These are phyloP conservation scores for Hypsizygus ulmarius DNA, from an alignment of 1,284 basidiomycete species.

Conservation along the genomic window DNA sequence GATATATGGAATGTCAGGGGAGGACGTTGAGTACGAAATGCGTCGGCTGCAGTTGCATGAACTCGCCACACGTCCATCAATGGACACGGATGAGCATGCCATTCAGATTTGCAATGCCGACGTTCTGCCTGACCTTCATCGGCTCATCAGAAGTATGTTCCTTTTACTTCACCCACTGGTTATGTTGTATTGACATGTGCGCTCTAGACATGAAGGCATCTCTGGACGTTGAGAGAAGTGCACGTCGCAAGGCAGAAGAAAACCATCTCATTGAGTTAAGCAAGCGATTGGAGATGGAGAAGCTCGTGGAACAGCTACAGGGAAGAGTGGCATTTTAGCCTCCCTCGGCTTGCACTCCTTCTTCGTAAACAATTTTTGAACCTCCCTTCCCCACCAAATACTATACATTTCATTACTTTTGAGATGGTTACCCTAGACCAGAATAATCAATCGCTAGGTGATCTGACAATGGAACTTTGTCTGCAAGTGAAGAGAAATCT, in stretches of 20 bases:
- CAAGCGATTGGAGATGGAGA: slow-evolving; percentile 15
- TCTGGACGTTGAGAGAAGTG: slow-evolving; percentile 15
- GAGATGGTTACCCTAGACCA: no score
- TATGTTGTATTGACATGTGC: neutral
- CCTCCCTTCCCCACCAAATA: no score
- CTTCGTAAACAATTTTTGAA: no score
- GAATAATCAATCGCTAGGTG: no score
- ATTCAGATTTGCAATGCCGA: neutral
- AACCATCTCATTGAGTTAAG: slow-evolving; percentile 14
- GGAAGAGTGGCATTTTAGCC: neutral
- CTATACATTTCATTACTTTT: no score
- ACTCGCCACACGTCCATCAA: no score
- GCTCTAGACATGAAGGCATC: slow-evolving; percentile 12
- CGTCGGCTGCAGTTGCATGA: neutral
- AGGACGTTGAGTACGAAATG: neutral
- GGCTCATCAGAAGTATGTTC: slow-evolving; percentile 9
- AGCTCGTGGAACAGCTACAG: slow-evolving; percentile 8
- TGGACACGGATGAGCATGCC: neutral
- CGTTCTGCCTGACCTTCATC: neutral
- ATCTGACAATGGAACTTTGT: no score
- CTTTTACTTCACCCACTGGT: neutral
- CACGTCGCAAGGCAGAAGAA: slow-evolving; percentile 13
- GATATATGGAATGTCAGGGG: no score
- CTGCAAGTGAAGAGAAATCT: no score
- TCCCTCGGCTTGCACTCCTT: no score